Evolutionary conservation across 1,284 basidiomycete species (phyloP).

Genomic region (Peniophora sp.): DNA sequence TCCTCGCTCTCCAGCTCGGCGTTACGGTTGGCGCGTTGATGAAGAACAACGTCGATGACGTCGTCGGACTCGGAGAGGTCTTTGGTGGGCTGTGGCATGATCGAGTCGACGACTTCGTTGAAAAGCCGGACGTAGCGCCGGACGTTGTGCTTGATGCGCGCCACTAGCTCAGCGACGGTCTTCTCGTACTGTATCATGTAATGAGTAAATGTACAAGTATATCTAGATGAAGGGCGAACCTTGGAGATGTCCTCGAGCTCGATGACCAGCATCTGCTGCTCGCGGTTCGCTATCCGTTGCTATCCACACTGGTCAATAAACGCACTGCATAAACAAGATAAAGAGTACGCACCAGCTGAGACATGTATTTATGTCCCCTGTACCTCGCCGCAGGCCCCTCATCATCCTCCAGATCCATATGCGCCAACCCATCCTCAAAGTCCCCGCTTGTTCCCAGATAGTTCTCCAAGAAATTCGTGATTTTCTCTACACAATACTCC

Average conservation of each 20-base stretch:
- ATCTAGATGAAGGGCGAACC: slow-evolving; percentile 32
- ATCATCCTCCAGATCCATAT: slow-evolving; percentile 59
- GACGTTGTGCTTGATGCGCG: slow-evolving; percentile 77
- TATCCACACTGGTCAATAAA: slow-evolving; percentile 21
- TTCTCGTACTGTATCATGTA: slow-evolving; percentile 48
- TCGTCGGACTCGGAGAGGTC: slow-evolving; percentile 87
- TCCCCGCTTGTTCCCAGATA: slow-evolving; percentile 64
- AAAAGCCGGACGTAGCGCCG: slow-evolving; percentile 90
- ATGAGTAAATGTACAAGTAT: neutral
- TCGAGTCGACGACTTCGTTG: slow-evolving; percentile 82
- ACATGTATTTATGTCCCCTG: slow-evolving; percentile 76
- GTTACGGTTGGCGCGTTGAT: slow-evolving; percentile 87
- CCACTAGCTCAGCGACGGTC: slow-evolving; percentile 57
- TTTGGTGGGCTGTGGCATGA: slow-evolving; percentile 81
- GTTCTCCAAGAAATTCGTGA: slow-evolving; percentile 60
- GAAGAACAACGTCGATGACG: slow-evolving; percentile 91
- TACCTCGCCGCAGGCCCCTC: slow-evolving; percentile 31
- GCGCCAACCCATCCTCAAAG: slow-evolving; percentile 59
- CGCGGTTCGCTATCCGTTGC: slow-evolving; percentile 91
- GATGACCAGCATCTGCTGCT: slow-evolving; percentile 78
- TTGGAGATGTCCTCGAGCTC: slow-evolving; percentile 76
- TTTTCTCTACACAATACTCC: slow-evolving; percentile 42
- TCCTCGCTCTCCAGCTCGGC: slow-evolving; percentile 46
- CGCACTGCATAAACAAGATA: slow-evolving; percentile 8
- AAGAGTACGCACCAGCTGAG: slow-evolving; percentile 63